These are phyloP conservation scores for Chloropicon primus DNA, from an alignment of 139 green algal species.

Conservation along the genomic window DNA sequence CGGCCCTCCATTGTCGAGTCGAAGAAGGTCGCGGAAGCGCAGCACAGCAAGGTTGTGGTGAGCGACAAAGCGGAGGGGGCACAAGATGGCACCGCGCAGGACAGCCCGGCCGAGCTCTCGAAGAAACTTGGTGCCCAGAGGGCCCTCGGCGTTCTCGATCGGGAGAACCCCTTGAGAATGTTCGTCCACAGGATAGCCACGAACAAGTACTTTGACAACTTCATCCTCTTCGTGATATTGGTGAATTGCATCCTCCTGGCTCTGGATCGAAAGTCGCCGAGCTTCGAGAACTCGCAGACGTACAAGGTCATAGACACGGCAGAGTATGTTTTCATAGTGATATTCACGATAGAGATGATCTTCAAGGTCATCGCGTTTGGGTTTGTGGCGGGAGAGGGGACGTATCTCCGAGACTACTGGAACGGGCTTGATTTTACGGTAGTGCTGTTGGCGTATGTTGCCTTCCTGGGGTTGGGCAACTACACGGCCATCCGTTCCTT, in stretches of 20 bases:
- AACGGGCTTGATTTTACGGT: constrained; percentile 57
- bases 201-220: neutral
- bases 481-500: constrained; percentile 44
- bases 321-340: constrained; percentile 38
- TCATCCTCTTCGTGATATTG: neutral
- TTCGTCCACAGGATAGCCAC: neutral
- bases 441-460: constrained; percentile 28
- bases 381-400: constrained; percentile 27
- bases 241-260: neutral
- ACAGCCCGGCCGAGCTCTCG: no score
- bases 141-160: neutral
- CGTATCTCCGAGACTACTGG: constrained; percentile 48
- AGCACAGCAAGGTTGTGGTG: no score
- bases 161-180: neutral
- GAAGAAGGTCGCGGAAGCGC: no score
- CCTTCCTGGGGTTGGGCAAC: constrained; percentile 15
- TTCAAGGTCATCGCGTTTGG: constrained; percentile 63
- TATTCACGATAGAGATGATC: constrained; percentile 41
- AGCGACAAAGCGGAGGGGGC: no score
- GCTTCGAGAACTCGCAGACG: neutral
- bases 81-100: no score
- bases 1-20: no score
- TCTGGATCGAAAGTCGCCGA: neutral
- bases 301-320: constrained; percentile 12
- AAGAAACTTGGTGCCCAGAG: neutral